These are phyloP conservation scores for Tuber indicum DNA, from an alignment of 495 filamentous ascomycete genomes.

Conservation along the genomic window DNA sequence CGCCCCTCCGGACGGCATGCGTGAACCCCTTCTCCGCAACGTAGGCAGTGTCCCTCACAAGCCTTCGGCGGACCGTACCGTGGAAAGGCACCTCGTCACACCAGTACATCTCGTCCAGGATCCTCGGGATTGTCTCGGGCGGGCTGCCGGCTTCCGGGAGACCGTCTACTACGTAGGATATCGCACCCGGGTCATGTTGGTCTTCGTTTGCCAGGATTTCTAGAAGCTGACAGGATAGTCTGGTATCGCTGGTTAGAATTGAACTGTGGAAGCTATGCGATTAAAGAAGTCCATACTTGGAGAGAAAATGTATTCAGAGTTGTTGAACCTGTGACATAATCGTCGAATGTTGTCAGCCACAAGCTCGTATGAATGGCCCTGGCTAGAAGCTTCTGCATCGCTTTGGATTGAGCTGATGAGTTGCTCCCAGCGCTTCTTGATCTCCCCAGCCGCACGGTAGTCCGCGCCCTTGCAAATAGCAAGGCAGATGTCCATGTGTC, in stretches of 20 bases:
- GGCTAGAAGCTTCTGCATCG: constrained; percentile 51
- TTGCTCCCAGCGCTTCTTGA: constrained; percentile 74
- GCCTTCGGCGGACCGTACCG: constrained; percentile 54
- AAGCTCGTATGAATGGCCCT: constrained; percentile 67
- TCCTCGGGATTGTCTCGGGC: constrained; percentile 65
- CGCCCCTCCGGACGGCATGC: constrained; percentile 53
- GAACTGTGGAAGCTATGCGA: constrained; percentile 42
- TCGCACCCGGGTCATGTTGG: constrained; percentile 58
- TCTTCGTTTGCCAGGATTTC: constrained; percentile 69
- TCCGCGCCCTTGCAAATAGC: constrained; percentile 83
- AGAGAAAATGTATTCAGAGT: constrained; percentile 74
- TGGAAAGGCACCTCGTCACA: constrained; percentile 77
- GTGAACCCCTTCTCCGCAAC: constrained; percentile 58
- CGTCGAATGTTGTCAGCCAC: constrained; percentile 65
- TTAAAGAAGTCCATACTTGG: constrained; percentile 44
- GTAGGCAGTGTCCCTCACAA: constrained; percentile 60
- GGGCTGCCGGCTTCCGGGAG: constrained; percentile 70
- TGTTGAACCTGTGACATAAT: constrained; percentile 69
- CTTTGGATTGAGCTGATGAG: constrained; percentile 66
- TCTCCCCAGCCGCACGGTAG: constrained; percentile 74
- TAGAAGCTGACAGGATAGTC: constrained; percentile 58
- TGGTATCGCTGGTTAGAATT: constrained; percentile 9
- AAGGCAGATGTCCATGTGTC: constrained; percentile 87
- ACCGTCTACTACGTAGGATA: constrained; percentile 74
- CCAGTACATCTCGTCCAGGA: constrained; percentile 78